Evolutionary conservation across 2,329 filamentous ascomycete genomes (phyloP).

Genomic region (Penicillium aurantiogriseum): DNA sequence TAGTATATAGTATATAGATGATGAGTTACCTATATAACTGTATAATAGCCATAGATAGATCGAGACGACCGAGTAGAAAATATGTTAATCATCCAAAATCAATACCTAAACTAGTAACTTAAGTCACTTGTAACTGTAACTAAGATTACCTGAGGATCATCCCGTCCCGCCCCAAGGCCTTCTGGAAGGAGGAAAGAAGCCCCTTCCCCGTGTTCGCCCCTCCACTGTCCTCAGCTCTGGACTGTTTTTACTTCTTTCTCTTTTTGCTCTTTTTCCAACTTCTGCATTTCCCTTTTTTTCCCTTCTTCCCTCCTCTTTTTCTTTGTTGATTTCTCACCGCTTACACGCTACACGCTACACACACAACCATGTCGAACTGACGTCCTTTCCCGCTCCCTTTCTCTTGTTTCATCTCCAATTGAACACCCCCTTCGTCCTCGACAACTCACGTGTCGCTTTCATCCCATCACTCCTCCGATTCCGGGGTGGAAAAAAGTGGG

Average conservation of each 20-base stretch:
- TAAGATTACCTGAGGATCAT: constrained; percentile 20
- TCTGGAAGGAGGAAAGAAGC: constrained; percentile 26
- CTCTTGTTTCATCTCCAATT: constrained; percentile 5
- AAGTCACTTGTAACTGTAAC: neutral
- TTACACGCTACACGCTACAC: neutral
- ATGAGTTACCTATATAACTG: neutral
- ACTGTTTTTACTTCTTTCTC: neutral
- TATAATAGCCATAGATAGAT: neutral
- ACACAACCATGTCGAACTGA: constrained; percentile 12
- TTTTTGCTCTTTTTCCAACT: constrained; percentile 10
- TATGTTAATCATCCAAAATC: neutral
- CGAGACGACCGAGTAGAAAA: neutral
- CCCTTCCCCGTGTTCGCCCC: constrained; percentile 26
- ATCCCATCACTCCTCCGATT: neutral
- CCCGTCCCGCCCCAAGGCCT: constrained; percentile 24
- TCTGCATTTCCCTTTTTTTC: constrained; percentile 5
- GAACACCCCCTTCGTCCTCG: constrained; percentile 5
- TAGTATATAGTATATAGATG: neutral
- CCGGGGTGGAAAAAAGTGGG: constrained; percentile 1
- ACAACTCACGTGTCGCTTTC: constrained; percentile 6
- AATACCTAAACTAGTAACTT: neutral
- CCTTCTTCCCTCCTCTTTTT: constrained; percentile 3
- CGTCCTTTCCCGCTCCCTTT: constrained; percentile 13
- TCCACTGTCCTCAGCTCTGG: constrained; percentile 9
- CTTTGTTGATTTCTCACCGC: constrained; percentile 3